phyloP scores from a whole-genome alignment of 352 stramenopile species.

The Phytophthora nicotianae region DNA sequence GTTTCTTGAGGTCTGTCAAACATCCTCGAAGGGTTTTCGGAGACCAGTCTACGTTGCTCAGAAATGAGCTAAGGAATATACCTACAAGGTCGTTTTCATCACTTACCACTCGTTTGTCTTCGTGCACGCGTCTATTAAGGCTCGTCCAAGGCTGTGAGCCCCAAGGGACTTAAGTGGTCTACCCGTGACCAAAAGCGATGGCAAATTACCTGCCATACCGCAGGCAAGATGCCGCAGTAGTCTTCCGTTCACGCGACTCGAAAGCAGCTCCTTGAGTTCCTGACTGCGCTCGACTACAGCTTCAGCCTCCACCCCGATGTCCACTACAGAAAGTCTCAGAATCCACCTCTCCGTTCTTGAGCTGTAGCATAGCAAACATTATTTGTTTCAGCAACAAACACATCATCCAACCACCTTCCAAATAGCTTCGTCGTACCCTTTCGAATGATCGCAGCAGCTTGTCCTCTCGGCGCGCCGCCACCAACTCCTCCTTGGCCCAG shows the following conservation, averaged over 20 bases:
- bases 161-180: slow-evolving; percentile 24
- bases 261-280: slow-evolving; percentile 10
- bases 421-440: slow-evolving; percentile 47
- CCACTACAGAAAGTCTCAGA: slow-evolving; percentile 31
- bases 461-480: slow-evolving; percentile 63
- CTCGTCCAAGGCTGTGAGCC: slow-evolving; percentile 18
- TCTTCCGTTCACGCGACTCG: slow-evolving; percentile 14
- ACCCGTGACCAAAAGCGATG: slow-evolving; percentile 15
- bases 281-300: slow-evolving; percentile 1
- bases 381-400: slow-evolving; percentile 1
- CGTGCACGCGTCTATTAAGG: slow-evolving; percentile 43
- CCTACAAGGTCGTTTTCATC: slow-evolving; percentile 15
- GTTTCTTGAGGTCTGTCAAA: slow-evolving; percentile 80
- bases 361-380: slow-evolving; percentile 26
- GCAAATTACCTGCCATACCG: slow-evolving; percentile 20
- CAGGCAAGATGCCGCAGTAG: slow-evolving; percentile 27
- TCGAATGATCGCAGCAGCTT: slow-evolving; percentile 81
- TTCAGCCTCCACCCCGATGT: neutral
- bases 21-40: slow-evolving; percentile 74
- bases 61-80: slow-evolving; percentile 43
- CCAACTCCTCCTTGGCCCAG: slow-evolving; percentile 70
- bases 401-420: slow-evolving; percentile 1
- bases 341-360: slow-evolving; percentile 61
- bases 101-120: slow-evolving; percentile 41
- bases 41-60: slow-evolving; percentile 80